These are phyloP conservation scores for Neonectria punicea DNA, from an alignment of 2,329 filamentous ascomycete species.

Conservation along the genomic window DNA sequence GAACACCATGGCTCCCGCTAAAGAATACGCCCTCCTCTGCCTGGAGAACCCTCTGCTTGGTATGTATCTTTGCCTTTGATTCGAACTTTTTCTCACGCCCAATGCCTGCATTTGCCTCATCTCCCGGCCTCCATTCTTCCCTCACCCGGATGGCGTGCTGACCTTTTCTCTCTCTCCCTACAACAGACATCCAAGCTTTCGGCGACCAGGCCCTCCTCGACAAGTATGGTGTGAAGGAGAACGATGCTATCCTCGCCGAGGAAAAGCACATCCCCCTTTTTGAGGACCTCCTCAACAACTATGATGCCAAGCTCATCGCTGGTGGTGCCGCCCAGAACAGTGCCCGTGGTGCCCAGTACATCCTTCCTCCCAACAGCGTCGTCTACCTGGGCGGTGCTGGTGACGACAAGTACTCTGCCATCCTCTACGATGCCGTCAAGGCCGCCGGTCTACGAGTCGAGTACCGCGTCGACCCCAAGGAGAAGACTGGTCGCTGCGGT, in stretches of 20 bases:
- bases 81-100: not conserved
- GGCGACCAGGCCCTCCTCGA: slow-evolving; percentile 86
- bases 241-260: slow-evolving; percentile 97
- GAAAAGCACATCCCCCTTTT: slow-evolving; percentile 90
- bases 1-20: slow-evolving; percentile 74
- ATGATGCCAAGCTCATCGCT: slow-evolving; percentile 92
- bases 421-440: slow-evolving; percentile 85
- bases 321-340: slow-evolving; percentile 98
- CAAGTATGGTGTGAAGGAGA: slow-evolving; percentile 93
- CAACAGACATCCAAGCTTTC: slow-evolving; percentile 85
- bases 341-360: slow-evolving; percentile 94
- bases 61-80: slow-evolving; percentile 56
- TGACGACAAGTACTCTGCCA: slow-evolving; percentile 94
- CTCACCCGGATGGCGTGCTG: slow-evolving; percentile 28
- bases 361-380: slow-evolving; percentile 88
- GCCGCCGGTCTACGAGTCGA: slow-evolving; percentile 91
- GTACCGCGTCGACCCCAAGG: slow-evolving; percentile 88
- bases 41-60: slow-evolving; percentile 98
- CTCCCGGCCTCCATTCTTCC: not conserved
- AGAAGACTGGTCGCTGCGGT: slow-evolving; percentile 92
- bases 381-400: slow-evolving; percentile 95
- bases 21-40: slow-evolving; percentile 90
- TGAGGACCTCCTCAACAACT: slow-evolving; percentile 93
- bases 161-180: slow-evolving; percentile 25
- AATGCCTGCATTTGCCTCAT: not conserved